These are phyloP conservation scores for Vitis amurensis DNA, from an alignment of 164 flowering plant genomes.

Conservation along the genomic window DNA sequence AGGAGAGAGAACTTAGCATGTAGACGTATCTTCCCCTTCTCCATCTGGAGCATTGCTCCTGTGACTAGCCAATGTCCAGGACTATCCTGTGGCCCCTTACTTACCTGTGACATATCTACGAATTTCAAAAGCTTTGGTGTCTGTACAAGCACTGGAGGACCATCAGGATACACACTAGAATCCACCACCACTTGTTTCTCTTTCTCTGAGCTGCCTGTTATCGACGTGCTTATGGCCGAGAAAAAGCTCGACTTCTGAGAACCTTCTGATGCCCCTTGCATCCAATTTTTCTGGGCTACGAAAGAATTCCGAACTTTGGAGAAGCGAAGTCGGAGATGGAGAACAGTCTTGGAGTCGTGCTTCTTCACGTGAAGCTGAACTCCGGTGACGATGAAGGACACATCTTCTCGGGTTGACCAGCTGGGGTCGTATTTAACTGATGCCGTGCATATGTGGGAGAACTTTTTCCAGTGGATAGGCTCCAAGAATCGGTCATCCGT, in stretches of 20 bases:
- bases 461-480: conserved; percentile 47
- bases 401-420: conserved; percentile 30
- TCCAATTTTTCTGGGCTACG: conserved; percentile 48
- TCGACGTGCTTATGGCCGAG: conserved; percentile 44
- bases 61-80: conserved; percentile 92
- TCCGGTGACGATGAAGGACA: conserved; percentile 68
- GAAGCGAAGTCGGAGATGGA: conserved; percentile 67
- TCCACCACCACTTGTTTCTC: conserved; percentile 54
- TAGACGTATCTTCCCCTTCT: conserved; percentile 67
- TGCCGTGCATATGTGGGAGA: conserved; percentile 66
- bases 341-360: conserved; percentile 51
- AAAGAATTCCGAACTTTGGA: conserved; percentile 35
- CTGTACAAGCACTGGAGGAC: conserved; percentile 65
- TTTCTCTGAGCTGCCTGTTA: conserved; percentile 31
- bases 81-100: conserved; percentile 70
- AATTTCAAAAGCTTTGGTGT: conserved; percentile 51
- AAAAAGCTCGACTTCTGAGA: conserved; percentile 50
- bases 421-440: conserved; percentile 51
- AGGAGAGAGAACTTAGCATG: conserved; percentile 72
- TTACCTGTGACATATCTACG: conserved; percentile 61
- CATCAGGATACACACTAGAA: conserved; percentile 61
- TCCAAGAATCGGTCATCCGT: conserved; percentile 33
- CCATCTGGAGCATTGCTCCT: conserved; percentile 72
- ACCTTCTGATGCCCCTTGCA: conserved; percentile 37
- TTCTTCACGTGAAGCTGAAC: conserved; percentile 66